A percentile compares a stretch with the other conserved stretches of the same genome.
These are phyloP conservation scores for Candida coleopterorum DNA, from an alignment of 805 yeast species.

Conservation along the genomic window DNA sequence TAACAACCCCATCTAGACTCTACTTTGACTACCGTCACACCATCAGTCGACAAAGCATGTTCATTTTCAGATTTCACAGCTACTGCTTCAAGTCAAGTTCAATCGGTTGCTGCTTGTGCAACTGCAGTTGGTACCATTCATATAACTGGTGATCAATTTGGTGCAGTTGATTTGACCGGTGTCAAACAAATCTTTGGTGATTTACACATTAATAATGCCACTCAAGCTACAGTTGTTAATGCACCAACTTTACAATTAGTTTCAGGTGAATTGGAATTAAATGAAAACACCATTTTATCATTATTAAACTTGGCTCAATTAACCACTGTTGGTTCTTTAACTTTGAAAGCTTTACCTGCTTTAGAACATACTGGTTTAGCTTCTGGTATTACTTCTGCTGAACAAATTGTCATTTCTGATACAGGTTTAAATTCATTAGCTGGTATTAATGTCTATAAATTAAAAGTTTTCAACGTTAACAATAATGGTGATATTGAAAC, in stretches of 20 bases:
- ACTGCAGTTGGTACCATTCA: conserved; percentile 76
- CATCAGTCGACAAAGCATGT: conserved; percentile 59
- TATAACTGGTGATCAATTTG: conserved; percentile 57
- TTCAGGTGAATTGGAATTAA: conserved; percentile 62
- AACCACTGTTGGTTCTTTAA: conserved; percentile 75
- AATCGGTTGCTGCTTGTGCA: conserved; percentile 64
- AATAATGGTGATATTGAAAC: conserved; percentile 79
- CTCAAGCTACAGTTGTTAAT: conserved; percentile 55
- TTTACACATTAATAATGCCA: conserved; percentile 61
- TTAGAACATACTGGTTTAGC: conserved; percentile 64
- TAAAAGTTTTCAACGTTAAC: conserved; percentile 69
- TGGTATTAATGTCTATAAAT: conserved; percentile 52
- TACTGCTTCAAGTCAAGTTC: conserved; percentile 76
- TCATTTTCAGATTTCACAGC: conserved; percentile 64
- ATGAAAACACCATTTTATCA: conserved; percentile 59
- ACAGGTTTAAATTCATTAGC: conserved; percentile 64
- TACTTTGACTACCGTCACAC: conserved; percentile 47
- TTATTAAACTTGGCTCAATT: conserved; percentile 73
- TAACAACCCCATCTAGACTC: conserved; percentile 28
- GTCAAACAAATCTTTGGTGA: conserved; percentile 76
- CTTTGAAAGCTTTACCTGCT: conserved; percentile 83
- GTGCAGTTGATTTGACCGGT: conserved; percentile 64
- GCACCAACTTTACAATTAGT: conserved; percentile 79
- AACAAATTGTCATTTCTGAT: conserved; percentile 65
- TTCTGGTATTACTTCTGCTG: conserved; percentile 67